Conservation (phyloP, 495 filamentous ascomycete genomes). For the Neurospora sp. region DNA sequence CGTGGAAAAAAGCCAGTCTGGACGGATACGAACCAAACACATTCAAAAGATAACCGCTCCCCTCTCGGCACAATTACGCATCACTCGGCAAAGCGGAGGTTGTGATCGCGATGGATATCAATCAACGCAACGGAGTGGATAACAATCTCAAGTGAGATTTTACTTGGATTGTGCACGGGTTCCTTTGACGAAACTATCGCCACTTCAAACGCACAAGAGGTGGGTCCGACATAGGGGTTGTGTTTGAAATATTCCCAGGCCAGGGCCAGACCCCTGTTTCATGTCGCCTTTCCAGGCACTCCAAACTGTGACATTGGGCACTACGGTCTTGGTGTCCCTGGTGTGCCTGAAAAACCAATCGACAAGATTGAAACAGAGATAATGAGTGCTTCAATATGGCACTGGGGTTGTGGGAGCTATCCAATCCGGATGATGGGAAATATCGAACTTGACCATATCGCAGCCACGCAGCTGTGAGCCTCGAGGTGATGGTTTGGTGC, state of each 20-base stretch:
- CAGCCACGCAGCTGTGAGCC: not conserved
- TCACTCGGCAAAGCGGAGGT: not conserved
- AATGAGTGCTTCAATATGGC: conserved; percentile 7
- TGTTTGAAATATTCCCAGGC: conserved; percentile 24
- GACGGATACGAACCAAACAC: not conserved
- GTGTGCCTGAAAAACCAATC: conserved; percentile 1
- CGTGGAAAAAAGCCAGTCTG: not conserved
- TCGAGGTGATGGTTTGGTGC: not conserved
- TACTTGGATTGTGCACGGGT: not conserved
- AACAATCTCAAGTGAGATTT: not conserved
- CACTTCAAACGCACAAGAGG: conserved; percentile 16
- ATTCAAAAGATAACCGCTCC: not conserved
- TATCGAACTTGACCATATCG: not conserved
- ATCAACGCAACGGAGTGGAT: not conserved
- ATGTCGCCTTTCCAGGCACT: conserved; percentile 16
- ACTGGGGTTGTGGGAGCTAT: not conserved
- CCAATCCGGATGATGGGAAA: not conserved
- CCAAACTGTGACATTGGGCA: conserved; percentile 13
- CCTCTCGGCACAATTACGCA: not conserved
- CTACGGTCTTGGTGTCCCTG: not conserved
- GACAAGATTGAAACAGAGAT: conserved; percentile 10
- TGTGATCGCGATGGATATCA: not conserved
- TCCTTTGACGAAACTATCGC: conserved; percentile 9
- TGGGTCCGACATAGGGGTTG: conserved; percentile 12
- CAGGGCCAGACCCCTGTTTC: conserved; percentile 29